phyloP scores from a whole-genome alignment of 116 monocot species.

The Posidonia oceanica region DNA sequence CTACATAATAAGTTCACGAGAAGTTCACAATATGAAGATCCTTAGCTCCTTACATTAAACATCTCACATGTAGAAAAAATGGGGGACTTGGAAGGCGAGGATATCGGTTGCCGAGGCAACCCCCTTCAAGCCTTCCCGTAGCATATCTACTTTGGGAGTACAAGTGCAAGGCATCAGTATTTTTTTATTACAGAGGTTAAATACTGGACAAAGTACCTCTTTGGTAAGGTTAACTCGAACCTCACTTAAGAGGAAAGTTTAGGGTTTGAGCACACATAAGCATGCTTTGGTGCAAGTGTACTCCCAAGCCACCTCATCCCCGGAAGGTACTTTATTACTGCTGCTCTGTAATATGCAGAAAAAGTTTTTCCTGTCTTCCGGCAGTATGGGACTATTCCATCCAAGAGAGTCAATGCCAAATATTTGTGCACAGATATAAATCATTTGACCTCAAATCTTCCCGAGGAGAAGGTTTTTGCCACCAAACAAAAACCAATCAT shows the following conservation, averaged over 20 bases:
- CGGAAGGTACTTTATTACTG: neutral
- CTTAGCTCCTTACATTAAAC: too few relatives aligned
- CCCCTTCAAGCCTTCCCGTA: constrained; percentile 5
- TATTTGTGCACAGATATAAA: too few relatives aligned
- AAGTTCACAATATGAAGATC: too few relatives aligned
- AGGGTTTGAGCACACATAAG: neutral
- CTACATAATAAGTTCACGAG: too few relatives aligned
- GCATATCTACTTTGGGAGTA: neutral
- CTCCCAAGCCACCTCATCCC: neutral
- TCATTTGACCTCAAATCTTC: too few relatives aligned
- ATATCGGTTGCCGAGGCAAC: neutral
- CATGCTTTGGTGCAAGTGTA: neutral
- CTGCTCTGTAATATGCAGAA: too few relatives aligned
- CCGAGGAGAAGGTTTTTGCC: too few relatives aligned
- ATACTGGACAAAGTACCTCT: constrained; percentile 5
- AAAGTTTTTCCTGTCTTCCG: too few relatives aligned
- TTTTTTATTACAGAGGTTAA: constrained; percentile 3
- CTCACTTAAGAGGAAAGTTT: neutral
- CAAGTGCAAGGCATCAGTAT: constrained; percentile 1
- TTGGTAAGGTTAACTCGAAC: neutral
- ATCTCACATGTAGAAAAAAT: too few relatives aligned
- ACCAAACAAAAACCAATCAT: too few relatives aligned
- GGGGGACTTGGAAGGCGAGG: constrained; percentile 6
- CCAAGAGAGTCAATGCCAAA: too few relatives aligned
- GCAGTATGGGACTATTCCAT: neutral